Percentiles rank a stretch among this genome's conserved stretches.
Conservation (phyloP, 345 rosid genomes). For the Rhodamnia rubescens region DNA sequence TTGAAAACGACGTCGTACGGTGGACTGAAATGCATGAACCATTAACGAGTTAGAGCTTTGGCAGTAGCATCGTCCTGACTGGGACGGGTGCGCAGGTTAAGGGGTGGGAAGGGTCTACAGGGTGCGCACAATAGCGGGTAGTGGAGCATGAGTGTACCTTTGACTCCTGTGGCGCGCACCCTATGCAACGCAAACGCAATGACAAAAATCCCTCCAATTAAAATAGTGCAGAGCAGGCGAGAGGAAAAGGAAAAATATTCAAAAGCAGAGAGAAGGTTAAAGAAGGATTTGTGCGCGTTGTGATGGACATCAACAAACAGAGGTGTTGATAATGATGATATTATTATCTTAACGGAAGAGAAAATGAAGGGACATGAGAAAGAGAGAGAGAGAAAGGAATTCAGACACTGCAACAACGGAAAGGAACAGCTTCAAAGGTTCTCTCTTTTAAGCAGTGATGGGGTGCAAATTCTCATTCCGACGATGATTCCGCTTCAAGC, state of each 20-base stretch:
- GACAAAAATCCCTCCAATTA: background rate
- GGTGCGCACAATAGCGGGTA: constrained; percentile 20
- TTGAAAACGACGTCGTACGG: accelerated
- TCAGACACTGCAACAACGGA: background rate
- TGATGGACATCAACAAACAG: constrained; percentile 3
- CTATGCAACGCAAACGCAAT: background rate
- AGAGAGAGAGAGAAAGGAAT: background rate
- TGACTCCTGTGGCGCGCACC: background rate
- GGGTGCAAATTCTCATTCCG: background rate
- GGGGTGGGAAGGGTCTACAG: background rate
- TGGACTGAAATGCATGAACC: accelerated
- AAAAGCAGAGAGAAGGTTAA: background rate
- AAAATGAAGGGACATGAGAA: background rate
- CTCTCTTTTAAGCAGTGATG: constrained; percentile 25
- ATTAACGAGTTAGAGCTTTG: too few relatives aligned
- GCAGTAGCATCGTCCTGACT: background rate
- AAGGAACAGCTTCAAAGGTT: constrained; percentile 1
- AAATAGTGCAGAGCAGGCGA: background rate
- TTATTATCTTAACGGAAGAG: background rate
- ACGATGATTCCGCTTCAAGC: background rate
- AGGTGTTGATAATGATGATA: background rate
- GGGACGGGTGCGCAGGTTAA: background rate
- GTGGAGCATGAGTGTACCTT: constrained; percentile 19
- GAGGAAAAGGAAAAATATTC: background rate
- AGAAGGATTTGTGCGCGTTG: background rate